Base-by-base conservation (phyloP, 176 grass and related monocot species). In the Oryza coarctata region DNA sequence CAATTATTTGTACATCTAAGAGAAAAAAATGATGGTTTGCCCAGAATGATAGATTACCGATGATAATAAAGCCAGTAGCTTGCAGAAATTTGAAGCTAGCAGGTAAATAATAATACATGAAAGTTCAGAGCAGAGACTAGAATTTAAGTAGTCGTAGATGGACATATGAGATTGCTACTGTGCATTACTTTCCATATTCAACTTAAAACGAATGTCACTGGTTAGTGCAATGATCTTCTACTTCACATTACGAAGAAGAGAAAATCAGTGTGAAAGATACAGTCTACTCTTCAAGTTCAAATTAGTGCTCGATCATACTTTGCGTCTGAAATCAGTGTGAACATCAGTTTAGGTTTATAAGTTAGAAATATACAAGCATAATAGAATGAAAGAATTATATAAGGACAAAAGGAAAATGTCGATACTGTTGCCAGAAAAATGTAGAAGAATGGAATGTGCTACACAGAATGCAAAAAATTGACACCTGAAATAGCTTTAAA, bases 401-500 rank as follows among this genome's bases (percentile, higher is more conserved):
- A 67, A 47, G 26, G 73, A 65, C 38, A 65, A 71, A 82, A 1
- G 63, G 28, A 73, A 12, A 63, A 40, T 14, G 6, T 71, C 0
- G 20, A 1, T 27, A 73, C 22, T 45, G 81, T 44, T 66, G 57
- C 36, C 13, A 89, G 47, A 77, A 32, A 31, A 74, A 73, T 52
- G 35, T 68, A 86, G 67, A 77, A 65, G 10, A 78, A 78, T 47
- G 35, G 13, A 82, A 78, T 74, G 35, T 38, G 31, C 15, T 68
- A 67, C 12, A 38, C 23, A 86, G 31, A 45, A 73, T 44, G 45
- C 34, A 68, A 72, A 71, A 73, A 36, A 74, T 73, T 45, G 45
- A 47, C 52, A 77, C 36, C 85, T 81, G 78, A 75, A 61, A 62
- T 29, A 65, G 22, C 9, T 86, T 68, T 28, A 50, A 75, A 68